phyloP scores from a whole-genome alignment of 768 basidiomycete genomes.

The Boletus eberwhitei region DNA sequence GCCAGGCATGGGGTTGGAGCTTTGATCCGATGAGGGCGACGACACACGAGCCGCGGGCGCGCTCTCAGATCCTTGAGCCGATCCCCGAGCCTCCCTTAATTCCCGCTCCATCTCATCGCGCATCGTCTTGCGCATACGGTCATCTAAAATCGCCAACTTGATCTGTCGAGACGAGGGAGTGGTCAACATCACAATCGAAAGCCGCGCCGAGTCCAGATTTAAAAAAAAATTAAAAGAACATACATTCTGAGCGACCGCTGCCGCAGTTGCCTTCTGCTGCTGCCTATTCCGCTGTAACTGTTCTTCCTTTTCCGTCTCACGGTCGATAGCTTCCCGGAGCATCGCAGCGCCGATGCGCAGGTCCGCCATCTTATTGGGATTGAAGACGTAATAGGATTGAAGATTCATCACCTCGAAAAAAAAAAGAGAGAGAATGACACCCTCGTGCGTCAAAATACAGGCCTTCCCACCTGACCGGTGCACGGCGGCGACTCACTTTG shows the following conservation, averaged over 20 bases:
- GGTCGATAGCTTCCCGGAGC: slow-evolving; percentile 56
- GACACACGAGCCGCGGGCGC: neutral
- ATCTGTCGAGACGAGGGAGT: slow-evolving; percentile 41
- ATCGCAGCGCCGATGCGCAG: slow-evolving; percentile 63
- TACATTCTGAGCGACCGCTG: slow-evolving; percentile 56
- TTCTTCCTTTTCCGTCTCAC: slow-evolving; percentile 48
- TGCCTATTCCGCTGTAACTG: slow-evolving; percentile 46
- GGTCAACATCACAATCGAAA: neutral
- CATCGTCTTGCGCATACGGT: slow-evolving; percentile 56
- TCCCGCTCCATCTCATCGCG: slow-evolving; percentile 60
- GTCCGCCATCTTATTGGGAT: slow-evolving; percentile 48
- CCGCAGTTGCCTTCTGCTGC: slow-evolving; percentile 57
- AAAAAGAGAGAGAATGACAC: too few relatives aligned
- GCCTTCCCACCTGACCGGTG: too few relatives aligned
- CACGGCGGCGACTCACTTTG: slow-evolving; percentile 42
- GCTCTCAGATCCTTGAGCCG: slow-evolving; percentile 5
- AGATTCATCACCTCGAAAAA: slow-evolving; percentile 57
- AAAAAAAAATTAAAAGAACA: neutral
- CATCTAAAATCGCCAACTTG: slow-evolving; percentile 77
- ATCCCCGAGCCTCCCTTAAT: slow-evolving; percentile 40
- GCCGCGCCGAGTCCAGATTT: neutral
- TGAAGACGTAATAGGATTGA: slow-evolving; percentile 71
- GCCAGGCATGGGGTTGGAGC: slow-evolving; percentile 23
- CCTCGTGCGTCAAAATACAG: neutral
- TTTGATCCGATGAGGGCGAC: neutral